Evolutionary conservation across 1,284 basidiomycete species (phyloP), one percentile per base, ranked within the genome.

Genomic region (Cutaneotrichosporon curvatum): DNA sequence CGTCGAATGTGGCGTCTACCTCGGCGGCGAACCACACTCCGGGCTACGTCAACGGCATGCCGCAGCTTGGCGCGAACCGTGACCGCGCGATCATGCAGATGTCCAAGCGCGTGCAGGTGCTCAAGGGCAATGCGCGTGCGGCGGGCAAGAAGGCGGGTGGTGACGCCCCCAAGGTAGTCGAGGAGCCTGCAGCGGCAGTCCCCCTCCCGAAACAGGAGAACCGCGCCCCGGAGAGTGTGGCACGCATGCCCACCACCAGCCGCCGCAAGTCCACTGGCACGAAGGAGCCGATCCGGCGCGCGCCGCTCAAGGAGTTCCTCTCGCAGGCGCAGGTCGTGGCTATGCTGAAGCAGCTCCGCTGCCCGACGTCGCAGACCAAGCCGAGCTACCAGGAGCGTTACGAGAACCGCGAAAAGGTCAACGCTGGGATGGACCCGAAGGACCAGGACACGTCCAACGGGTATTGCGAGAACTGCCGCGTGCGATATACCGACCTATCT

Each of bases 391-490:
- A 62, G 37, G 56, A 53, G 58, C 53, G 59, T 51, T 60, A 48
- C 11, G 47, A 45, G 34, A 70, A 70, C 50, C 48, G 61, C 37
- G 56, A 60, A 32, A 61, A 62, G 37, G 66, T 68, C 1, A 56
- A 63, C 8, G 48, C 56, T 19, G 61, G 63, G 2, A 48, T 55
- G 42, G 68, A 63, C 47, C 61, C 56, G n/a, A 57, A 87, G 89
- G 73, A 84, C 80, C 43, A 84, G 79, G 62, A 96, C 89, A 69
- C 88, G 9, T 62, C 62, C 20, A 47, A 92, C 7, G 95, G 95
- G 10, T 98, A 97, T 72, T 99, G 95, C 72, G 95, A 99, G 67
- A 95, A 92, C 69, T 99, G 95, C 71, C 80, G 94, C 19, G 65
- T 80, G 46, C 88, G 90, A 67, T 99, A 92, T 65, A 83, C 85